Percentiles rank a stretch among this genome's conserved stretches.
phyloP scores from a whole-genome alignment of 176 grass and related monocot species.

The Musa itinerans region DNA sequence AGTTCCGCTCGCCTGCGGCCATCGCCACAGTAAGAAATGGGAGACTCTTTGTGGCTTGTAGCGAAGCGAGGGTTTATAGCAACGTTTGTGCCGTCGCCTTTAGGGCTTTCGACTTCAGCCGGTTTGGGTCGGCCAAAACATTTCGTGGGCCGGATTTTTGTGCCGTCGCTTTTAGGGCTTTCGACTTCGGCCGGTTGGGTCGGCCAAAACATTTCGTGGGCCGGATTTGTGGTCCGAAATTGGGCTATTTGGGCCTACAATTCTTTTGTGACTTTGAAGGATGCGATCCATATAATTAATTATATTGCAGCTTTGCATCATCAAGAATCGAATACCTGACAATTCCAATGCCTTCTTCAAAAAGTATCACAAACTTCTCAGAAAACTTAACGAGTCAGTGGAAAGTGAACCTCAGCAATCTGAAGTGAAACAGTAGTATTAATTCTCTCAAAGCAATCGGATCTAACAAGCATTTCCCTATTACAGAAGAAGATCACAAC shows the following conservation, averaged over 20 bases:
- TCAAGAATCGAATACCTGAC: too few relatives aligned
- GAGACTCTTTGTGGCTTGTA: neutral
- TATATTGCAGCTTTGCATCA: too few relatives aligned
- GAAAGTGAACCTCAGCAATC: too few relatives aligned
- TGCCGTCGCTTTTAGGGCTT: neutral
- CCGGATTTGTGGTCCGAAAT: neutral
- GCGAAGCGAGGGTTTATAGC: neutral
- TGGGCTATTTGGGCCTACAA: neutral
- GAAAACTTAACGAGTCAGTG: too few relatives aligned
- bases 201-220: neutral
- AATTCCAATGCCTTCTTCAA: too few relatives aligned
- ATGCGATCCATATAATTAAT: too few relatives aligned
- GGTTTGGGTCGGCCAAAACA: neutral
- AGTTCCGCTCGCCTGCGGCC: conserved; percentile 6
- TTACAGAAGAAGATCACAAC: neutral
- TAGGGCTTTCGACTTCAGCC: neutral
- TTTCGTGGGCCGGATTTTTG: neutral
- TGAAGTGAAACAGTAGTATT: neutral
- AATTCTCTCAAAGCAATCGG: neutral
- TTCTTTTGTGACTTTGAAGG: too few relatives aligned
- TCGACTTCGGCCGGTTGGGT: neutral
- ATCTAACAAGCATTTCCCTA: neutral
- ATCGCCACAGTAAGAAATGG: neutral
- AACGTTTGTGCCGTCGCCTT: neutral
- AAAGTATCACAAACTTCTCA: too few relatives aligned